Conservation (phyloP, 257 asterid species). For the Linaria vulgaris region DNA sequence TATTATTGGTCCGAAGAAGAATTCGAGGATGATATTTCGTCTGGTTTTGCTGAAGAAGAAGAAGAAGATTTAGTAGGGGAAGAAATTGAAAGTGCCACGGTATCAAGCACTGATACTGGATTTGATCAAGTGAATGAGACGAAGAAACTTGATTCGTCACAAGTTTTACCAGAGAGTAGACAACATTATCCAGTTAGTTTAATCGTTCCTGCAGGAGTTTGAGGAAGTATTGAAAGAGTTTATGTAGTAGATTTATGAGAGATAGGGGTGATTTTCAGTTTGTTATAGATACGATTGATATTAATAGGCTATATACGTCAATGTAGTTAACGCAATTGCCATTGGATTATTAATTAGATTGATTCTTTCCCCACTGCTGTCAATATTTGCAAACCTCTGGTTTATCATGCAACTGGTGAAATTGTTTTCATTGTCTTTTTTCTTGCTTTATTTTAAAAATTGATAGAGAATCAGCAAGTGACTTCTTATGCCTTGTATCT, state of each 20-base stretch:
- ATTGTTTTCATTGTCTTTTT: slow-evolving; percentile 10
- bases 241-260: slow-evolving; percentile 34
- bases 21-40: slow-evolving; percentile 36
- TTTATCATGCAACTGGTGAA: not conserved
- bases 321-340: slow-evolving; percentile 22
- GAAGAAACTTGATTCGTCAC: slow-evolving; percentile 29
- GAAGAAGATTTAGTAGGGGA: slow-evolving; percentile 30
- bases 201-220: slow-evolving; percentile 59
- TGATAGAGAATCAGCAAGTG: not conserved
- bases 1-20: slow-evolving; percentile 57
- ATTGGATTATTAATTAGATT: slow-evolving; percentile 31
- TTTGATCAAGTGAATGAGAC: slow-evolving; percentile 28
- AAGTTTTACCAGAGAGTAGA: slow-evolving; percentile 25
- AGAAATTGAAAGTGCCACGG: slow-evolving; percentile 25
- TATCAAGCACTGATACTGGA: slow-evolving; percentile 34
- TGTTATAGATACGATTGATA: slow-evolving; percentile 22
- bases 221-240: slow-evolving; percentile 32
- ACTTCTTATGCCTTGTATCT: not conserved
- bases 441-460: not conserved
- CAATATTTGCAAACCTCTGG: not conserved
- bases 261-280: slow-evolving; percentile 4
- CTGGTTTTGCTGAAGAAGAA: slow-evolving; percentile 34
- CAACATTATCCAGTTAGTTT: slow-evolving; percentile 44
- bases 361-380: slow-evolving; percentile 19
- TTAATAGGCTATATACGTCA: slow-evolving; percentile 26